These are phyloP conservation scores for Kluyveromyces sp. DNA, from an alignment of 1,139 yeast genomes.

Conservation along the genomic window DNA sequence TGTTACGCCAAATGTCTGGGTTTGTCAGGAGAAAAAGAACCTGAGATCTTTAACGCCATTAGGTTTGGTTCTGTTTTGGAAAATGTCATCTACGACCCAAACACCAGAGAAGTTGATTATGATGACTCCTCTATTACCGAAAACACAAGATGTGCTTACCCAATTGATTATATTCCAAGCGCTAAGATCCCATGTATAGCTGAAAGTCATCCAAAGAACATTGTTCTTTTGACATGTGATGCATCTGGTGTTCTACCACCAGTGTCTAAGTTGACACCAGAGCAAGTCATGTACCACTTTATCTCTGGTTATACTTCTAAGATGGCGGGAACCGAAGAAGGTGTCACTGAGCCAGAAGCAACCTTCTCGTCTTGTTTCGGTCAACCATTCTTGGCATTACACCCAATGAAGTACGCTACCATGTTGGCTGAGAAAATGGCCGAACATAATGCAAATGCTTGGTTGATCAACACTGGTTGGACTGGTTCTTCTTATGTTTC, in stretches of 20 bases:
- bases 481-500: slow-evolving; percentile 86
- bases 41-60: slow-evolving; percentile 93
- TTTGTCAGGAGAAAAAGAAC: slow-evolving; percentile 86
- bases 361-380: slow-evolving; percentile 99
- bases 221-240: slow-evolving; percentile 90
- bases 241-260: slow-evolving; percentile 98
- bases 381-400: slow-evolving; percentile 96
- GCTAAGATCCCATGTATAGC: slow-evolving; percentile 95
- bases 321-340: slow-evolving; percentile 99
- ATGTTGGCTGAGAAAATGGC: slow-evolving; percentile 92
- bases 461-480: slow-evolving; percentile 99
- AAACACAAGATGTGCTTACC: slow-evolving; percentile 98
- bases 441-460: slow-evolving; percentile 83
- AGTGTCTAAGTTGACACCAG: slow-evolving; percentile 85
- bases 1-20: slow-evolving; percentile 98
- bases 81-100: slow-evolving; percentile 81
- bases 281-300: slow-evolving; percentile 98
- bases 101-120: slow-evolving; percentile 79
- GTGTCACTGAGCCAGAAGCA: slow-evolving; percentile 97
- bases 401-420: slow-evolving; percentile 97
- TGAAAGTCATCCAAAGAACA: slow-evolving; percentile 84
- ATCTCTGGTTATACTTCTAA: slow-evolving; percentile 97
- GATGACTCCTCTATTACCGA: slow-evolving; percentile 77
- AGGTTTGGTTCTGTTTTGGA: slow-evolving; percentile 91
- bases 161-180: slow-evolving; percentile 93